Evolutionary conservation across 140 eudicot genomes (phyloP).

Genomic region (Senecio squalidus): DNA sequence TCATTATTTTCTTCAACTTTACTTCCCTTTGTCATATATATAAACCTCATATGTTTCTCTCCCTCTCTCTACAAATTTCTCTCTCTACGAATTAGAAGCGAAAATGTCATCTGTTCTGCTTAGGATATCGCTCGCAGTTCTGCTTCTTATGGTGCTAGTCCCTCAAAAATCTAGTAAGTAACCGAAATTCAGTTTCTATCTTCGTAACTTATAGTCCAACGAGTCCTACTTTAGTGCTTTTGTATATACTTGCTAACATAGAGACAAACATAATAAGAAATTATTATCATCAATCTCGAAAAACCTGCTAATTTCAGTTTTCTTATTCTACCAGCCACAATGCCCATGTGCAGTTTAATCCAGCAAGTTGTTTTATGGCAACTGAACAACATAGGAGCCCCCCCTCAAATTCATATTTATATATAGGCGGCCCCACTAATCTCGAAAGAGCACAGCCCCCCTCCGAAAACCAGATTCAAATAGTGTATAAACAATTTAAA

Average conservation of each 20-base stretch:
- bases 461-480: slow-evolving; percentile 20
- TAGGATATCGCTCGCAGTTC: slow-evolving; percentile 23
- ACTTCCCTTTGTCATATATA: slow-evolving; percentile 26
- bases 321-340: slow-evolving; percentile 31
- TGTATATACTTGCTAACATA: neutral
- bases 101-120: slow-evolving; percentile 28
- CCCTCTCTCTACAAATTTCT: slow-evolving; percentile 24
- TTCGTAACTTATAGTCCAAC: neutral
- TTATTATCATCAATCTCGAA: slow-evolving; percentile 22
- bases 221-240: slow-evolving; percentile 1
- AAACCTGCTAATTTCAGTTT: slow-evolving; percentile 20
- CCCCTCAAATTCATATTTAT: slow-evolving; percentile 4
- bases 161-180: slow-evolving; percentile 40
- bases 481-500: slow-evolving; percentile 12
- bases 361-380: slow-evolving; percentile 1
- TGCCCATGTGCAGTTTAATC: slow-evolving; percentile 29
- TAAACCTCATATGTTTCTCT: slow-evolving; percentile 25
- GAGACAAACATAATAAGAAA: slow-evolving; percentile 15
- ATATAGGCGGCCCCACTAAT: neutral
- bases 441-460: slow-evolving; percentile 8
- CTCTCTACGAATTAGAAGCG: slow-evolving; percentile 12
- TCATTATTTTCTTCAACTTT: slow-evolving; percentile 17
- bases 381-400: neutral
- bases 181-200: slow-evolving; percentile 18
- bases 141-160: slow-evolving; percentile 26